Conservation (phyloP, 2,329 filamentous ascomycete genomes). For the Aspergillus sp. region DNA sequence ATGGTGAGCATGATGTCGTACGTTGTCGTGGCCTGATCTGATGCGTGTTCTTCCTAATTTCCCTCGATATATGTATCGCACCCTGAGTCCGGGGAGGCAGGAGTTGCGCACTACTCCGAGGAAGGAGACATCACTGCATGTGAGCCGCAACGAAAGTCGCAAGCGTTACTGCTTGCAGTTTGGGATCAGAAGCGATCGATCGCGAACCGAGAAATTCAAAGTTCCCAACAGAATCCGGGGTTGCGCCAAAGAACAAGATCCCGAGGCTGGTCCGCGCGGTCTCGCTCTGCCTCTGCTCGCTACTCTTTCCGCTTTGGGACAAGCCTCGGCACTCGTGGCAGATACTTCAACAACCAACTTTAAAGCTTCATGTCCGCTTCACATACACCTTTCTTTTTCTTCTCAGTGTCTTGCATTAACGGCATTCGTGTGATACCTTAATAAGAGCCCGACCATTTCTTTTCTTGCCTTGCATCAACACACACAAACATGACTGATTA, state of each 20-base stretch:
- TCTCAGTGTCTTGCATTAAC: not conserved
- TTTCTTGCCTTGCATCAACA: not conserved
- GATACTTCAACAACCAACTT: not conserved
- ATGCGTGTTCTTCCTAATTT: not conserved
- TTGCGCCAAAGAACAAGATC: not conserved
- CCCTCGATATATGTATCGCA: not conserved
- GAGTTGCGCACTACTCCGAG: not conserved
- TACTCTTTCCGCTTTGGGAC: constrained; percentile 24
- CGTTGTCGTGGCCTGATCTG: not conserved
- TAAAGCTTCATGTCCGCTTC: not conserved
- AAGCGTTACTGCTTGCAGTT: constrained; percentile 10
- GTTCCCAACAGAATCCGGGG: not conserved
- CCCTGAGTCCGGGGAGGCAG: not conserved
- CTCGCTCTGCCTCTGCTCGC: constrained; percentile 19
- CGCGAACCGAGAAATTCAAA: not conserved
- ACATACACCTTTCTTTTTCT: not conserved
- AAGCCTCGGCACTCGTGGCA: constrained; percentile 11
- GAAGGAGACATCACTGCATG: constrained; percentile 4
- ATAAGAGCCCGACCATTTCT: not conserved
- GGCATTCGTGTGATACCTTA: not conserved
- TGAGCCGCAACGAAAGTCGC: constrained; percentile 6
- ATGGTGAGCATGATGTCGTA: constrained; percentile 30
- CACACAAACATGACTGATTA: constrained; percentile 30
- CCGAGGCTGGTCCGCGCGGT: not conserved
- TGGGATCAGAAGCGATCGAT: not conserved